Percentiles rank a stretch among this genome's conserved stretches.
Conservation (phyloP, 1,284 basidiomycete genomes). For the Microbotryomycetes sp. region DNA sequence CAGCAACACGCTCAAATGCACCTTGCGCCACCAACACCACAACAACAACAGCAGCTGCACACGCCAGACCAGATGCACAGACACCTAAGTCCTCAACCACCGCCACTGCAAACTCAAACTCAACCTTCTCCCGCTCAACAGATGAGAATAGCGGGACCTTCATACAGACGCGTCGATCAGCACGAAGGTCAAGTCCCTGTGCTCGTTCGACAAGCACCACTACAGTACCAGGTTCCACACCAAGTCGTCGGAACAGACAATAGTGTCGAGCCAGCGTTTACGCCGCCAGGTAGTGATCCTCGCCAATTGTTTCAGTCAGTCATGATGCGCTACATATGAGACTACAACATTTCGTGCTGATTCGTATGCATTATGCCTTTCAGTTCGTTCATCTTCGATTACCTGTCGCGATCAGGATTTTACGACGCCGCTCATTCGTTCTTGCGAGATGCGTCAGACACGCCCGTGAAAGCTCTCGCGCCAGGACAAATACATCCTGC, state of each 20-base stretch:
- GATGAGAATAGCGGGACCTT: neutral
- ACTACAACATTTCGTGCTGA: neutral
- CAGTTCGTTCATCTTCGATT: slow-evolving; percentile 36
- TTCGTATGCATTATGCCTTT: neutral
- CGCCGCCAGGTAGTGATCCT: neutral
- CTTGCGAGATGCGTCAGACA: slow-evolving; percentile 24
- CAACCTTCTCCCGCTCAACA: neutral
- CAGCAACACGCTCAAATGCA: slow-evolving; percentile 4
- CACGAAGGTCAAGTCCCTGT: neutral
- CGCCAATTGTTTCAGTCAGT: slow-evolving; percentile 15
- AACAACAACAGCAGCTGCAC: slow-evolving; percentile 4
- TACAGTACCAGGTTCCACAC: neutral
- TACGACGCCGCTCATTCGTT: slow-evolving; percentile 29
- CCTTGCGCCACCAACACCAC: neutral
- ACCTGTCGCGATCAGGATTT: slow-evolving; percentile 29
- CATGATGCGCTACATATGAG: no score
- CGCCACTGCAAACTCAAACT: neutral
- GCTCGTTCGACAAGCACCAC: neutral
- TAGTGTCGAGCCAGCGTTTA: no score
- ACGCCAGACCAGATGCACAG: slow-evolving; percentile 1
- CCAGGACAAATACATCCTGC: slow-evolving; percentile 5
- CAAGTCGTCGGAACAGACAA: no score
- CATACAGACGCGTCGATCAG: neutral
- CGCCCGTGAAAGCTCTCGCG: slow-evolving; percentile 6
- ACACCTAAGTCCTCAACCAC: neutral